These are phyloP conservation scores for Jacaranda mimosifolia DNA, from an alignment of 257 asterid genomes.

Conservation along the genomic window DNA sequence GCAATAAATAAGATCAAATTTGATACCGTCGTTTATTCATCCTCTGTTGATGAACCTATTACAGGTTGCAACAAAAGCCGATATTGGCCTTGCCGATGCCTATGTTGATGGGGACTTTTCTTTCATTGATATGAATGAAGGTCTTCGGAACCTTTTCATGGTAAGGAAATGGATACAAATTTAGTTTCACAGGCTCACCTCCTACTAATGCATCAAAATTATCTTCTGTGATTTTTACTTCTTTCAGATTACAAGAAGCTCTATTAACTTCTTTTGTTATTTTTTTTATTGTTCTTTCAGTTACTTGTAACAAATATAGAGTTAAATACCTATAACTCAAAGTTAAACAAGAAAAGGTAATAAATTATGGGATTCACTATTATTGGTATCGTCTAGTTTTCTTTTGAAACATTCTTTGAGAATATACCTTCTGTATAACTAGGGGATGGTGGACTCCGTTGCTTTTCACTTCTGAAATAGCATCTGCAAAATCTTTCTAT, in stretches of 20 bases:
- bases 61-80: constrained; percentile 76
- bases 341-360: constrained; percentile 58
- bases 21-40: too few species aligned
- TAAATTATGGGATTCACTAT: background rate
- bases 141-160: constrained; percentile 69
- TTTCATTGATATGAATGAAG: constrained; percentile 64
- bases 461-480: constrained; percentile 57
- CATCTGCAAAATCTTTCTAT: constrained; percentile 65
- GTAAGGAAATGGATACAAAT: constrained; percentile 43
- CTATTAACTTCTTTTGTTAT: background rate
- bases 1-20: background rate
- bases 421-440: background rate
- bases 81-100: constrained; percentile 88
- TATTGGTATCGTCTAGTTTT: background rate
- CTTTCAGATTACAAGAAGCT: background rate
- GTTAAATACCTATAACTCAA: constrained; percentile 49
- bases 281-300: constrained; percentile 41
- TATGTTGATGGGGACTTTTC: constrained; percentile 80
- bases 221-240: background rate
- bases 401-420: constrained; percentile 15
- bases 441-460: constrained; percentile 83
- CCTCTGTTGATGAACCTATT: background rate
- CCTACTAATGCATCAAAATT: too few species aligned
- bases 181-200: background rate
- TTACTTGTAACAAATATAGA: constrained; percentile 66